Conservation (phyloP, 2,329 filamentous ascomycete species). For the Cercospora sp. region DNA sequence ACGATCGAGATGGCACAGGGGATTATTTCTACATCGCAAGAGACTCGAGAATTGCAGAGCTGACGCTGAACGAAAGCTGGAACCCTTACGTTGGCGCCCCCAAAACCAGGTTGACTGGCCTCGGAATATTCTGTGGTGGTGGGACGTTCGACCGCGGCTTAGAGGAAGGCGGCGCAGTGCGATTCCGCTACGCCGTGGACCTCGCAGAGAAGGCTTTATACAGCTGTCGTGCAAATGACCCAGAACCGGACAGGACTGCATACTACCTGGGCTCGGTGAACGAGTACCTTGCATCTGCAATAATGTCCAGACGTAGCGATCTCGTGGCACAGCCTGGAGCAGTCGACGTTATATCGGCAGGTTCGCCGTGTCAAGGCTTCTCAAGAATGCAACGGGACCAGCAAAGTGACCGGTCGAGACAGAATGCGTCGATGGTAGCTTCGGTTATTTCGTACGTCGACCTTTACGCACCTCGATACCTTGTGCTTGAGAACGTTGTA, state of each 20-base stretch:
- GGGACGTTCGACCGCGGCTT: slow-evolving; percentile 76
- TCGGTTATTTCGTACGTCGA: slow-evolving; percentile 75
- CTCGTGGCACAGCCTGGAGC: slow-evolving; percentile 61
- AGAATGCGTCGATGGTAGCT: slow-evolving; percentile 75
- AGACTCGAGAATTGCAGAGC: neutral
- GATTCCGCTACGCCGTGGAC: slow-evolving; percentile 70
- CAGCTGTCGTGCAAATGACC: slow-evolving; percentile 69
- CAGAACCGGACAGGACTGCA: slow-evolving; percentile 44
- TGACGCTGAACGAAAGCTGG: slow-evolving; percentile 44
- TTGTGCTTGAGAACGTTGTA: slow-evolving; percentile 74
- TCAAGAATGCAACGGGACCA: slow-evolving; percentile 63
- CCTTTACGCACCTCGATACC: slow-evolving; percentile 72
- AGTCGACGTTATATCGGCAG: slow-evolving; percentile 69
- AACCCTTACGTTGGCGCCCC: neutral
- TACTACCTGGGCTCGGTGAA: slow-evolving; percentile 73
- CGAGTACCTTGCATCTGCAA: slow-evolving; percentile 59
- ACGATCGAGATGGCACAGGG: slow-evolving; percentile 64
- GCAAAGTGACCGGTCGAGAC: slow-evolving; percentile 56
- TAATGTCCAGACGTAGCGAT: slow-evolving; percentile 49
- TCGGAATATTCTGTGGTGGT: slow-evolving; percentile 76
- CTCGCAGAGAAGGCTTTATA: slow-evolving; percentile 64
- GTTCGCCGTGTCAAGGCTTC: slow-evolving; percentile 77
- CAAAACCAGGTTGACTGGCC: slow-evolving; percentile 42
- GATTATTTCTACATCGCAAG: slow-evolving; percentile 58
- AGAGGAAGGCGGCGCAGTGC: slow-evolving; percentile 67